phyloP scores from a whole-genome alignment of 2,329 filamentous ascomycete species.

The Daldinia sp. region DNA sequence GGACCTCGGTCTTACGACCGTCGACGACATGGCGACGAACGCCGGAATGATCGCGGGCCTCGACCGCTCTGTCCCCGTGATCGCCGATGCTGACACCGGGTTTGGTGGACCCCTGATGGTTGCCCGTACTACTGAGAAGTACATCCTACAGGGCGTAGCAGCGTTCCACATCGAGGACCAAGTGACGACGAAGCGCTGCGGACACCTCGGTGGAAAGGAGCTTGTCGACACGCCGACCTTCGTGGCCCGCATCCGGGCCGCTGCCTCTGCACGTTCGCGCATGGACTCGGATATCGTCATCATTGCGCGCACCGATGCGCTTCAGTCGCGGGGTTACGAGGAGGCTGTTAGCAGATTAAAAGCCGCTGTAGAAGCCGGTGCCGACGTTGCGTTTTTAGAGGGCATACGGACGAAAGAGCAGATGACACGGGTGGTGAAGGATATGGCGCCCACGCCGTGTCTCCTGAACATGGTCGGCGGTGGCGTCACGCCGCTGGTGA shows the following conservation, averaged over 20 bases:
- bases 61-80: slow-evolving; percentile 66
- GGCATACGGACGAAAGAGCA: slow-evolving; percentile 61
- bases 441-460: slow-evolving; percentile 51
- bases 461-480: slow-evolving; percentile 52
- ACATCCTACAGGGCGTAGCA: slow-evolving; percentile 50
- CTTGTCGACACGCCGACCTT: slow-evolving; percentile 51
- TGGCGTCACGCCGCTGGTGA: slow-evolving; percentile 52
- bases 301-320: slow-evolving; percentile 69
- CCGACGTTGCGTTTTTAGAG: slow-evolving; percentile 67
- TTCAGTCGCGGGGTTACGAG: slow-evolving; percentile 64
- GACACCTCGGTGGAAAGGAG: slow-evolving; percentile 55
- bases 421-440: slow-evolving; percentile 55
- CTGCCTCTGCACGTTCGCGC: slow-evolving; percentile 52
- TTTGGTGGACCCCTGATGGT: slow-evolving; percentile 67
- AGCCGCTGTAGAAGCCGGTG: slow-evolving; percentile 61
- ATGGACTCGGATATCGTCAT: slow-evolving; percentile 66
- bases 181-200: slow-evolving; percentile 55
- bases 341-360: slow-evolving; percentile 61
- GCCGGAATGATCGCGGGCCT: slow-evolving; percentile 74
- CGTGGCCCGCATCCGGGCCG: slow-evolving; percentile 50
- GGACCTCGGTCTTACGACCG: slow-evolving; percentile 71
- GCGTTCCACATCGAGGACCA: slow-evolving; percentile 54
- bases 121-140: slow-evolving; percentile 58
- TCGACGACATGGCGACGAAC: slow-evolving; percentile 72
- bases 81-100: slow-evolving; percentile 71